phyloP scores from a whole-genome alignment of 208 protist species.

The Sergeia podlipaevii region DNA sequence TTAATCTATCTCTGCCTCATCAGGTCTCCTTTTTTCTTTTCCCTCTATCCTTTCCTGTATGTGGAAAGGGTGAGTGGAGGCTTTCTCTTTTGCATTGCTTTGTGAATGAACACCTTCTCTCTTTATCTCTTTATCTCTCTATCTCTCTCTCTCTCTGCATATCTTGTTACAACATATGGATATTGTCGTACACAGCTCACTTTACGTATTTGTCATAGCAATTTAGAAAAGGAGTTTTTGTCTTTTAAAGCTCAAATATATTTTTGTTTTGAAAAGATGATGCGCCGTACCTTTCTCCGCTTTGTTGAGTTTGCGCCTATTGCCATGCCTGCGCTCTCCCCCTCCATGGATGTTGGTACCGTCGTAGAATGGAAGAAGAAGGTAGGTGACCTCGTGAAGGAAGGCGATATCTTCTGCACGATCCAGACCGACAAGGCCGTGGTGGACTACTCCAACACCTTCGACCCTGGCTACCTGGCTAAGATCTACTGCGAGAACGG shows the following conservation, averaged over 20 bases:
- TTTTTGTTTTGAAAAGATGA: slow-evolving; percentile 28
- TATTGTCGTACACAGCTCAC: too few relatives aligned
- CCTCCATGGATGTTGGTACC: slow-evolving; percentile 84
- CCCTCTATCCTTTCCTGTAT: too few relatives aligned
- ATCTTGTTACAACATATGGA: too few relatives aligned
- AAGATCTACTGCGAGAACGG: slow-evolving; percentile 92
- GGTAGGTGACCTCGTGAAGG: slow-evolving; percentile 89
- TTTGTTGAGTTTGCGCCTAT: slow-evolving; percentile 73
- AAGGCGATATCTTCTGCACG: slow-evolving; percentile 92
- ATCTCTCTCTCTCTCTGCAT: too few relatives aligned
- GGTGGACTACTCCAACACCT: slow-evolving; percentile 94
- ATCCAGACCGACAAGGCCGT: slow-evolving; percentile 98
- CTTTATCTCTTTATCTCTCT: too few relatives aligned
- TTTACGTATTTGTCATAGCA: not conserved
- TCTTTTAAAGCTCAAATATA: not conserved
- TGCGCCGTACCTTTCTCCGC: slow-evolving; percentile 65
- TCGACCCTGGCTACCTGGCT: slow-evolving; percentile 93
- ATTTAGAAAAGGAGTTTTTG: slow-evolving; percentile 2
- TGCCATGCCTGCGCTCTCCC: slow-evolving; percentile 88
- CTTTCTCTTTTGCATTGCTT: too few relatives aligned
- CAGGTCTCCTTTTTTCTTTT: too few relatives aligned
- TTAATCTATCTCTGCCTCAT: too few relatives aligned
- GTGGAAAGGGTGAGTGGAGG: too few relatives aligned
- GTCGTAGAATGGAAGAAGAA: slow-evolving; percentile 92
- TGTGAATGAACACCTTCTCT: too few relatives aligned